A percentile compares a stretch with the other conserved stretches of the same genome.
phyloP scores from a whole-genome alignment of 1,284 basidiomycete species.

The Caloboletus inedulis region DNA sequence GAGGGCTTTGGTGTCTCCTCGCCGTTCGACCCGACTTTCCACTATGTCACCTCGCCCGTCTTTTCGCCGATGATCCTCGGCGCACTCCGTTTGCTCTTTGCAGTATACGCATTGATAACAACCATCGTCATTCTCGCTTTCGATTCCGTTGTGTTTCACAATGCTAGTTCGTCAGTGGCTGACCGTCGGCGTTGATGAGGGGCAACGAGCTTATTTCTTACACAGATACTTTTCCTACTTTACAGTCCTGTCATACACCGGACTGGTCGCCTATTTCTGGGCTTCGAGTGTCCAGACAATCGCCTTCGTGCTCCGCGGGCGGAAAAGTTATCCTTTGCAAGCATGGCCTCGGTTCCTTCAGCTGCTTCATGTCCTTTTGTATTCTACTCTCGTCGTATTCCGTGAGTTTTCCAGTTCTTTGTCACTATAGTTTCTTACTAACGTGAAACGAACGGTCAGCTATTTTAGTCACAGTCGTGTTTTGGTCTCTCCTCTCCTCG shows the following conservation, averaged over 20 bases:
- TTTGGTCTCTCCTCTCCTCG: conserved; percentile 56
- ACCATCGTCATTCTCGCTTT: conserved; percentile 45
- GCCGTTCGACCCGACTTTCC: conserved; percentile 52
- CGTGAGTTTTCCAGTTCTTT: conserved; percentile 43
- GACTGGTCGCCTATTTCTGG: conserved; percentile 59
- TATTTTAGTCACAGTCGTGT: conserved; percentile 64
- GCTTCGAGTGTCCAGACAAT: conserved; percentile 56
- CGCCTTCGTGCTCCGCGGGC: conserved; percentile 37
- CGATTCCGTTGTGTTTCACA: conserved; percentile 31
- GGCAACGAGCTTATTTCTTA: neutral
- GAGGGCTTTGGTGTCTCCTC: conserved; percentile 29
- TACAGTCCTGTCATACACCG: conserved; percentile 60
- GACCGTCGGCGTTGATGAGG: neutral
- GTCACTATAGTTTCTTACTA: neutral
- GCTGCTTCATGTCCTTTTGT: conserved; percentile 53
- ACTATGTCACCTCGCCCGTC: conserved; percentile 58
- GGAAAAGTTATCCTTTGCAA: conserved; percentile 52
- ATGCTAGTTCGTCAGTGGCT: conserved; percentile 30
- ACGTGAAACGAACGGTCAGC: conserved; percentile 33
- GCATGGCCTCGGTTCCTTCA: conserved; percentile 57
- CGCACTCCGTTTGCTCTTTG: conserved; percentile 46
- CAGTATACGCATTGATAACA: conserved; percentile 51
- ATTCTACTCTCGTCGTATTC: conserved; percentile 52
- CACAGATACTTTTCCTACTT: conserved; percentile 62
- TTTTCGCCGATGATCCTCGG: conserved; percentile 48